Evolutionary conservation across 2,329 filamentous ascomycete species (phyloP), one percentile per base, ranked within the genome.

Genomic region (Biscogniauxia marginata): DNA sequence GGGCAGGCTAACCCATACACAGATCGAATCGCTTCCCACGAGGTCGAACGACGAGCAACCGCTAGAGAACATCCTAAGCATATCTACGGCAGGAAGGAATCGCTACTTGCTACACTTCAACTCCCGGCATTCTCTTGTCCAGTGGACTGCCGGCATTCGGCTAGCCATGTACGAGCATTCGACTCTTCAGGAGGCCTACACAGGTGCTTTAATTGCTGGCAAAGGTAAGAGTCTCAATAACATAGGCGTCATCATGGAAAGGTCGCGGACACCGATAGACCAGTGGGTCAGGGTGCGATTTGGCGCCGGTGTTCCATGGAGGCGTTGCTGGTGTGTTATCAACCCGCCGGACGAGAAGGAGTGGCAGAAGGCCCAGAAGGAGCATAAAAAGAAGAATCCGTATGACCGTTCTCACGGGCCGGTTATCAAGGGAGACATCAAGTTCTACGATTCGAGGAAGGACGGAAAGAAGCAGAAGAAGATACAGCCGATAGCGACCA

Each of bases 221-320:
- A 98, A 97, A 75, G 95, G 93, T 56, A 96, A 92, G 72, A 75
- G 77, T 1, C 74, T 99, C 53, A 97, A 97, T 77, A 95, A 92
- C 70, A 98, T 98, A 70, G 89, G 88, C 64, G 75, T 86, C 22
- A 93, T 99, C 63, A 89, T 98, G 83, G 91, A 96, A 65, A 85
- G 90, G 49, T 83, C 89, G 19, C 86, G 82, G 55, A 83, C 90
- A 65, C 88, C 86, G 65, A 85, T 90, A 44, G 92, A 96, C 71
- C 92, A 96, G 69, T 99, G 95, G 95, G 92, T 93, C 18, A 84
- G 95, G 60, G 95, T 99, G 51, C 84, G 95, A 57, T 99, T 99
- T 67, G 95, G 95, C 44, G 93, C 95, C 25, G 95, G 95, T 48
- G 96, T 95, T 8, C 93, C 93, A 0, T 99, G 95, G 95, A 86